Conservation (phyloP, 1,284 basidiomycete genomes). For the Ceratobasidium sp. region DNA sequence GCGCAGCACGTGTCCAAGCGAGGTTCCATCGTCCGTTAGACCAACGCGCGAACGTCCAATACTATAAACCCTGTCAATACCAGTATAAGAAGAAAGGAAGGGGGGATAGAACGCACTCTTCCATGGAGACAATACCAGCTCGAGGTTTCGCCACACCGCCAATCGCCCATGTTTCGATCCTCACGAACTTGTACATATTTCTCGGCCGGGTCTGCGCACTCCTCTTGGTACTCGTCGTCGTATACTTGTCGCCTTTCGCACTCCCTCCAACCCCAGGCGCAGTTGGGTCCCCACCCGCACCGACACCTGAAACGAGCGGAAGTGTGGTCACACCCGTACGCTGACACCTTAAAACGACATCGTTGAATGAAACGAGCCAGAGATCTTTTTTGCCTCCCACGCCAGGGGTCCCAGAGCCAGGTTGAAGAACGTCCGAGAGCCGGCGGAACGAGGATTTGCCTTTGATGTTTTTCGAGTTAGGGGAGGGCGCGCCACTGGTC, state of each 20-base stretch:
- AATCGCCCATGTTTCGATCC: conserved; percentile 92
- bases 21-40: conserved; percentile 9
- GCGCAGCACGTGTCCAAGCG: conserved; percentile 30
- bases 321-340: conserved; percentile 88
- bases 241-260: conserved; percentile 73
- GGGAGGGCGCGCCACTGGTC: conserved; percentile 55
- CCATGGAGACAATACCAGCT: conserved; percentile 82
- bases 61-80: conserved; percentile 55
- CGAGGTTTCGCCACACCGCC: conserved; percentile 74
- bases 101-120: conserved; percentile 70
- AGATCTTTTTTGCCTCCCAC: conserved; percentile 83
- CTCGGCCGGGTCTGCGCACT: conserved; percentile 80
- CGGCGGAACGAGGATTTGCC: conserved; percentile 86
- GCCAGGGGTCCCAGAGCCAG: conserved; percentile 58
- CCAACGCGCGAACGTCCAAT: conserved; percentile 54
- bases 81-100: conserved; percentile 5
- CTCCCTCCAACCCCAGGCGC: conserved; percentile 53
- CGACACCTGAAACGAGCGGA: conserved; percentile 70
- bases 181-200: conserved; percentile 89
- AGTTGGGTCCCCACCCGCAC: conserved; percentile 50
- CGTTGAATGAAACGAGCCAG: conserved; percentile 95
- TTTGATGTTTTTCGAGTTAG: conserved; percentile 64
- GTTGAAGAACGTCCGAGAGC: conserved; percentile 79
- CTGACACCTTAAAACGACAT: conserved; percentile 93
- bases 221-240: conserved; percentile 76